These are phyloP conservation scores for Rosa lucieae DNA, from an alignment of 306 rosid genomes.

Conservation along the genomic window DNA sequence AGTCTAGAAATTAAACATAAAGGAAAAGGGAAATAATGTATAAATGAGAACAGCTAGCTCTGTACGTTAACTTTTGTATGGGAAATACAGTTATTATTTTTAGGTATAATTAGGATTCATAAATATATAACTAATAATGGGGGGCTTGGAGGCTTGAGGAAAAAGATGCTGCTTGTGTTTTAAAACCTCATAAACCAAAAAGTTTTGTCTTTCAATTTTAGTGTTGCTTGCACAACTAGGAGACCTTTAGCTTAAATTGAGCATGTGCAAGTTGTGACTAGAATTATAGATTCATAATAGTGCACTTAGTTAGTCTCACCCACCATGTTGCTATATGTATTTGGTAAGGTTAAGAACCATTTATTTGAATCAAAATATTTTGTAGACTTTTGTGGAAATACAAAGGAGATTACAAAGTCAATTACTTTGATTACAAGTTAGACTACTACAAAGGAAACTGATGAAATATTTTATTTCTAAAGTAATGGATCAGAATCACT, in stretches of 20 bases:
- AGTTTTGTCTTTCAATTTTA: slow-evolving; percentile 15
- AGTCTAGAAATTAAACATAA: slow-evolving; percentile 23
- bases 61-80: not conserved
- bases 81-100: slow-evolving; percentile 24
- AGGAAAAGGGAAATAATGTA: not conserved
- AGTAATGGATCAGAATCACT: not conserved
- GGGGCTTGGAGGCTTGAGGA: slow-evolving; percentile 3
- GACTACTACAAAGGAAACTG: not conserved
- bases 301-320: slow-evolving; percentile 24
- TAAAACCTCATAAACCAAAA: slow-evolving; percentile 23
- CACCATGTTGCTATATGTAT: slow-evolving; percentile 4
- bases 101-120: slow-evolving; percentile 1
- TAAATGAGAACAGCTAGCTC: slow-evolving; percentile 26
- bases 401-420: not conserved
- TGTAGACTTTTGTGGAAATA: not conserved
- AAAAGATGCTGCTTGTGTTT: not conserved
- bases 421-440: not conserved
- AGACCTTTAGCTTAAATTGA: slow-evolving; percentile 27
- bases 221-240: slow-evolving; percentile 21
- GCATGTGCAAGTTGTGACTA: slow-evolving; percentile 10
- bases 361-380: not conserved
- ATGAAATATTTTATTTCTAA: not conserved
- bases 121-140: not conserved
- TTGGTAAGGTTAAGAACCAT: slow-evolving; percentile 8
- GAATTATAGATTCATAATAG: not conserved